Evolutionary conservation across 2,329 filamentous ascomycete species (phyloP).

Genomic region (Cordyceps pruinosa): DNA sequence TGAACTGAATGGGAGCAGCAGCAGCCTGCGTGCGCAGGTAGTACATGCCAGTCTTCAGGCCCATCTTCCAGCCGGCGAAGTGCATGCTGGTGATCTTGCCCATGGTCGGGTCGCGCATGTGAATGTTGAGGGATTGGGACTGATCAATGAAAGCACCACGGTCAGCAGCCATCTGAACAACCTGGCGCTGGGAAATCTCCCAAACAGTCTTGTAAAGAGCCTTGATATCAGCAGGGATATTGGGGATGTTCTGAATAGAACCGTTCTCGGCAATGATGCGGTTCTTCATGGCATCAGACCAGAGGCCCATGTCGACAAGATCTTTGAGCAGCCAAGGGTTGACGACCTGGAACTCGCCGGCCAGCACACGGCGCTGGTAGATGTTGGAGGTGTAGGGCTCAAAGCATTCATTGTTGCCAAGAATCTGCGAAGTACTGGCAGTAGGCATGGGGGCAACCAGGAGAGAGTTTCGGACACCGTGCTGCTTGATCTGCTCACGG

Average conservation of each 20-base stretch:
- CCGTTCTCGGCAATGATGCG: slow-evolving; percentile 96
- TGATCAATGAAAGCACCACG: slow-evolving; percentile 98
- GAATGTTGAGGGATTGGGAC: slow-evolving; percentile 97
- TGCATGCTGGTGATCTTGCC: slow-evolving; percentile 99
- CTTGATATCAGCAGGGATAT: slow-evolving; percentile 94
- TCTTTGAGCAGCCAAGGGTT: slow-evolving; percentile 99
- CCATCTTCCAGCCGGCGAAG: slow-evolving; percentile 97
- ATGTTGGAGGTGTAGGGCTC: slow-evolving; percentile 99
- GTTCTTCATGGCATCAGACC: slow-evolving; percentile 99
- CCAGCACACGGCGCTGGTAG: slow-evolving; percentile 95
- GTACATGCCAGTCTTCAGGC: slow-evolving; percentile 99
- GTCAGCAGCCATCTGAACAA: slow-evolving; percentile 97
- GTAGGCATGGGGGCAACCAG: slow-evolving; percentile 97
- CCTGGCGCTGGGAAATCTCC: slow-evolving; percentile 94
- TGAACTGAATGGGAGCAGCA: slow-evolving; percentile 96
- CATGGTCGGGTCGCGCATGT: slow-evolving; percentile 99
- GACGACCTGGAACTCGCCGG: slow-evolving; percentile 98
- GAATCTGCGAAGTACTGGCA: slow-evolving; percentile 92
- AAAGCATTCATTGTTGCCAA: slow-evolving; percentile 99
- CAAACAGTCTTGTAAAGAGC: slow-evolving; percentile 98
- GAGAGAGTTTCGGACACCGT: slow-evolving; percentile 92
- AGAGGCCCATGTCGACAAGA: slow-evolving; percentile 92
- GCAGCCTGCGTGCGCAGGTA: slow-evolving; percentile 97
- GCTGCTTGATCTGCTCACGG: slow-evolving; percentile 84
- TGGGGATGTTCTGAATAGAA: slow-evolving; percentile 93